Evolutionary conservation across 108 stramenopile genomes (phyloP).

Genomic region (Nitzschia sp.): DNA sequence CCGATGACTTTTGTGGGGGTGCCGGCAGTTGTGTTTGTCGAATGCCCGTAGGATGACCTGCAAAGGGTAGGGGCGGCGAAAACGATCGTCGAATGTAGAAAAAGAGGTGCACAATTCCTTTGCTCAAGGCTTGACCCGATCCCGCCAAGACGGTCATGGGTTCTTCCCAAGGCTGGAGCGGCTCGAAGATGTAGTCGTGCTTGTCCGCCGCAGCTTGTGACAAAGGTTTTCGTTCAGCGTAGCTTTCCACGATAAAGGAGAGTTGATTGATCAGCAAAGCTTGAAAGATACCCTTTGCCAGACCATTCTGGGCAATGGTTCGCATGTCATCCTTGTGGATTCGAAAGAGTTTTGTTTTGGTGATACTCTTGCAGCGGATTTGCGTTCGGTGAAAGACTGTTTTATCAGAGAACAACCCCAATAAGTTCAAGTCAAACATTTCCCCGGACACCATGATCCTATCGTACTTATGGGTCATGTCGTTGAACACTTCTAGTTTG

Average conservation of each 20-base stretch:
- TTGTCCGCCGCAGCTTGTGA: not conserved
- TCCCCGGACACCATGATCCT: conserved; percentile 10
- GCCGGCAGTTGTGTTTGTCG: conserved; percentile 27
- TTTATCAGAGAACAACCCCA: conserved; percentile 13
- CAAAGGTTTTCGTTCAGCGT: not conserved
- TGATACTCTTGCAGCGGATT: not conserved
- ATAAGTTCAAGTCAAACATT: conserved; percentile 34
- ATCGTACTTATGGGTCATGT: not conserved
- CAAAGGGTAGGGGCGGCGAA: conserved; percentile 27
- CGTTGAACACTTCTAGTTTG: conserved; percentile 11
- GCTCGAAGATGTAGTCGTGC: conserved; percentile 17
- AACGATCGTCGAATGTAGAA: not conserved
- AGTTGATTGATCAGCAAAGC: conserved; percentile 29
- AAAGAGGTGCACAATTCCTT: conserved; percentile 9
- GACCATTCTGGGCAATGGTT: conserved; percentile 5
- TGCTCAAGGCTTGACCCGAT: conserved; percentile 21
- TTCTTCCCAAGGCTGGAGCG: conserved; percentile 29
- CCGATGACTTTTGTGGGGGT: conserved; percentile 10
- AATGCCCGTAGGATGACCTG: conserved; percentile 18
- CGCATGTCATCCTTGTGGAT: not conserved
- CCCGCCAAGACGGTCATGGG: conserved; percentile 21
- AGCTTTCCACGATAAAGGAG: conserved; percentile 11
- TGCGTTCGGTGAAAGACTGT: not conserved
- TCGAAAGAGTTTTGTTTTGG: conserved; percentile 13
- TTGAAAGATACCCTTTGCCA: conserved; percentile 19